Evolutionary conservation across 495 filamentous ascomycete species (phyloP), one percentile per base, ranked within the genome.

Genomic region (Aspergillus conjunctus): DNA sequence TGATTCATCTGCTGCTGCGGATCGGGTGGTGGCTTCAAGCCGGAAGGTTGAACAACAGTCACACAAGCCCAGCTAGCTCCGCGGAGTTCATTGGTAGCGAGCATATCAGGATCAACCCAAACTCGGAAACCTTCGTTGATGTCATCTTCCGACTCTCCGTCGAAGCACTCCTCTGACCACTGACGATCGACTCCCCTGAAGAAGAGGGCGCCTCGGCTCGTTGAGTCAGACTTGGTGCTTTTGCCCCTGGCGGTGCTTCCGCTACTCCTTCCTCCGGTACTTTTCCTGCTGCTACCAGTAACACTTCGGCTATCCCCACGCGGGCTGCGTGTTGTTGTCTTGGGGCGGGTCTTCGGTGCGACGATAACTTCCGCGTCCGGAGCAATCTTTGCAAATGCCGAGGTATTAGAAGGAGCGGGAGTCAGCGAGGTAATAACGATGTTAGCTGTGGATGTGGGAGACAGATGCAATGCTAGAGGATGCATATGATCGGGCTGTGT

Each of bases 341-440:
- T 84, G 31, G 85, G 79, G n/a, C 88, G 82, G 17, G 81, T 87
- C 72, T 98, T 98, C 1, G 94, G 94, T 4, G 94, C 93, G 22
- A 98, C 95, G 59, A 97, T 93, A 51, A 98, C 92, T 74, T 98
- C 94, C 20, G 91, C 93, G 69, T 98, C 92, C 0, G 93, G 88
- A 0, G 90, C 87, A 58, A 98, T 90, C 74, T 96, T 97, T 30
- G 92, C 93, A 69, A 96, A 97, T 3, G 89, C 82, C 7, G 87
- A 85, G 20, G 85, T 82, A 3, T 83, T 79, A 33, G 90, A 69
- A 3, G 85, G 85, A n/a, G 87, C 77, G 3, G 92, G 92, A 9
- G 83, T 83, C 26, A 97, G 77, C 33, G 92, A 91, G 8, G 89
- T 87, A 37, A 97, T 80, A 37, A 88, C 84, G 58, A 98, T 91